Evolutionary conservation across 495 filamentous ascomycete genomes (phyloP).

Genomic region (Cercophora samala): DNA sequence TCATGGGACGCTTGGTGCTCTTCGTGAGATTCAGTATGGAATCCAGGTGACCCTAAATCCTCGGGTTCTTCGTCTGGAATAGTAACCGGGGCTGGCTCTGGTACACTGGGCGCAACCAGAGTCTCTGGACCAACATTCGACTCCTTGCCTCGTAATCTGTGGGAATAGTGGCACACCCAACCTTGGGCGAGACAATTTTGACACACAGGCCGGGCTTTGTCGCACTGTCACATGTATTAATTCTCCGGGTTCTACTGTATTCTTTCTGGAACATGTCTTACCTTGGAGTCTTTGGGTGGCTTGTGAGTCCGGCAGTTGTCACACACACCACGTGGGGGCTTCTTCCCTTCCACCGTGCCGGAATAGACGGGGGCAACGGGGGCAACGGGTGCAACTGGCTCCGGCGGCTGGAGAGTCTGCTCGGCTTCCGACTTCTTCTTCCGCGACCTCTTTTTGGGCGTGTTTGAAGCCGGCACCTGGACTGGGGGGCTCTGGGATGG

Average conservation of each 20-base stretch:
- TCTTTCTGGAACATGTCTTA: neutral
- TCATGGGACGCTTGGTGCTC: constrained; percentile 9
- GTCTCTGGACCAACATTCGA: constrained; percentile 5
- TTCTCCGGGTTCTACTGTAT: neutral
- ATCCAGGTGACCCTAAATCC: constrained; percentile 31
- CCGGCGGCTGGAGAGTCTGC: constrained; percentile 9
- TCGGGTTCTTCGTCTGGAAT: constrained; percentile 28
- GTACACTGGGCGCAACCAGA: constrained; percentile 4
- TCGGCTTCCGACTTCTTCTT: constrained; percentile 31
- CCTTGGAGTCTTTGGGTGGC: constrained; percentile 10
- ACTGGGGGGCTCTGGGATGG: constrained; percentile 15
- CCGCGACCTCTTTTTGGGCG: constrained; percentile 25
- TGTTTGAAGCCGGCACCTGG: constrained; percentile 10
- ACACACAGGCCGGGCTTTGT: constrained; percentile 41
- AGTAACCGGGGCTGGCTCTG: neutral
- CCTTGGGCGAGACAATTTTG: constrained; percentile 32
- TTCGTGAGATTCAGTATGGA: constrained; percentile 14
- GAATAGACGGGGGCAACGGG: neutral
- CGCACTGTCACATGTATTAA: constrained; percentile 35
- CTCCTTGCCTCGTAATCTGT: constrained; percentile 17
- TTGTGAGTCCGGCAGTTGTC: constrained; percentile 34
- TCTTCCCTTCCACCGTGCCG: constrained; percentile 15
- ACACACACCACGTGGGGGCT: constrained; percentile 37
- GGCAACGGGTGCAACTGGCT: constrained; percentile 19
- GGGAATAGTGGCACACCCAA: constrained; percentile 36